These are phyloP conservation scores for Pythium sukuiense DNA, from an alignment of 352 stramenopile species.

Conservation along the genomic window DNA sequence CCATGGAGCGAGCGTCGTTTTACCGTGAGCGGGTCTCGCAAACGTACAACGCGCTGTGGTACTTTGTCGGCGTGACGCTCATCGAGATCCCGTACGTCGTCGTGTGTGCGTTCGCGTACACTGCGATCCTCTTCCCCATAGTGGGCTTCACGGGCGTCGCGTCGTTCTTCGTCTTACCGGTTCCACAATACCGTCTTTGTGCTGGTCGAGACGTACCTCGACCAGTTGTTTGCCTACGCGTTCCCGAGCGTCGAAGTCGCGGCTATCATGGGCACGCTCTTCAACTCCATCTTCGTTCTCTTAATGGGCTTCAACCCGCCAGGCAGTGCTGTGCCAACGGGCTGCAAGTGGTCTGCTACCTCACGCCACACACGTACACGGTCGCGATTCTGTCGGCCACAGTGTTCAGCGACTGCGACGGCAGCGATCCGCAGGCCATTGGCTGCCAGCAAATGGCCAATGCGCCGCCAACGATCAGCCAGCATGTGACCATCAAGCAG, in stretches of 20 bases:
- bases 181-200: constrained; percentile 21
- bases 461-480: constrained; percentile 7
- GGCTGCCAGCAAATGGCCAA: constrained; percentile 26
- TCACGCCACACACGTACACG: constrained; percentile 23
- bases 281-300: constrained; percentile 26
- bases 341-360: constrained; percentile 24
- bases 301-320: constrained; percentile 33
- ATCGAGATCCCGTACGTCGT: constrained; percentile 54
- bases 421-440: constrained; percentile 1
- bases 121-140: constrained; percentile 33
- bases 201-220: constrained; percentile 33
- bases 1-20: constrained; percentile 80
- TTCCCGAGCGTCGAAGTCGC: constrained; percentile 34
- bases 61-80: constrained; percentile 63
- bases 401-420: constrained; percentile 17
- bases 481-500: constrained; percentile 8
- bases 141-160: constrained; percentile 31
- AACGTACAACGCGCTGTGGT: constrained; percentile 86
- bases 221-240: constrained; percentile 25
- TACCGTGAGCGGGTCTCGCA: constrained; percentile 89
- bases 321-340: constrained; percentile 8
- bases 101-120: constrained; percentile 29
- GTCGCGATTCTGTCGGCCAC: constrained; percentile 18
- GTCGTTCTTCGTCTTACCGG: constrained; percentile 27
- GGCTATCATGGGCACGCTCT: constrained; percentile 27